Percentiles rank a stretch among this genome's conserved stretches.
These are phyloP conservation scores for Eucalyptus rudis DNA, from an alignment of 345 rosid genomes.

Conservation along the genomic window DNA sequence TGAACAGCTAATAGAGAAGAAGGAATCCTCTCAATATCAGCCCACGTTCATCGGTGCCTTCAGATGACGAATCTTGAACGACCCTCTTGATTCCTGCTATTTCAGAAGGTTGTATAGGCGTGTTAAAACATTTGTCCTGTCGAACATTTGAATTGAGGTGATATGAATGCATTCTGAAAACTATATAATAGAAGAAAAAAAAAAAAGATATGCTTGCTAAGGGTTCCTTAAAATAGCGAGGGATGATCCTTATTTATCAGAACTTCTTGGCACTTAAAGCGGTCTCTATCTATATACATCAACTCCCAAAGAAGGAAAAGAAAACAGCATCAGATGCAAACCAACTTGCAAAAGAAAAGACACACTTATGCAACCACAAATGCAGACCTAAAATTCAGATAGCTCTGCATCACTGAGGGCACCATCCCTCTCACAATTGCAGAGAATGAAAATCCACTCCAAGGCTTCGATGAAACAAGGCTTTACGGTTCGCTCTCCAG, in stretches of 20 bases:
- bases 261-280: not conserved
- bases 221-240: not conserved
- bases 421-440: slow-evolving; percentile 50
- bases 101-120: slow-evolving; percentile 87
- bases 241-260: not conserved
- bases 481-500: slow-evolving; percentile 51
- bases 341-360: not conserved
- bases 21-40: slow-evolving; percentile 88
- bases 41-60: slow-evolving; percentile 79
- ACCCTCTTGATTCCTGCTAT: slow-evolving; percentile 76
- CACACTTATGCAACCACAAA: not conserved
- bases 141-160: not conserved
- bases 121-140: slow-evolving; percentile 90
- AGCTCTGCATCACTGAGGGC: slow-evolving; percentile 58
- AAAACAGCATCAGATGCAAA: not conserved
- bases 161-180: not conserved
- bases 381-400: slow-evolving; percentile 51
- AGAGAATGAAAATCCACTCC: slow-evolving; percentile 65
- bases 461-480: slow-evolving; percentile 72
- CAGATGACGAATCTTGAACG: slow-evolving; percentile 68
- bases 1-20: slow-evolving; percentile 78
- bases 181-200: not conserved
- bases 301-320: not conserved
- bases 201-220: not conserved
- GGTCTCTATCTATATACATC: not conserved